phyloP scores from a whole-genome alignment of 192 early-diverging fungal genomes.

The Dissophora ornata region DNA sequence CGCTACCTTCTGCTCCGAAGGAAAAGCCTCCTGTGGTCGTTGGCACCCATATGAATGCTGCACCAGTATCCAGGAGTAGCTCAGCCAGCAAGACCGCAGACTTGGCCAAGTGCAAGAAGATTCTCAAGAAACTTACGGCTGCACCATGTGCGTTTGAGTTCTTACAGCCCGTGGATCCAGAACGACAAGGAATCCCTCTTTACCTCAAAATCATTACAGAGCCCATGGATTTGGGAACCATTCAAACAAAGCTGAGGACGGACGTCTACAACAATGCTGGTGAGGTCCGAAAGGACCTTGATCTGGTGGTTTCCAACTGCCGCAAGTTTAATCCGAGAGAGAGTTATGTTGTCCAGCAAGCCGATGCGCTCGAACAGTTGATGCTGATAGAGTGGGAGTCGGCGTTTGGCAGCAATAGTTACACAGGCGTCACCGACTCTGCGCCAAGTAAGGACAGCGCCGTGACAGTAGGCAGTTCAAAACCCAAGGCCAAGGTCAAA shows the following conservation, averaged over 20 bases:
- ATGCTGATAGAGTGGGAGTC: constrained; percentile 45
- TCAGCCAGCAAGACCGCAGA: constrained; percentile 26
- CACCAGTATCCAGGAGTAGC: constrained; percentile 1
- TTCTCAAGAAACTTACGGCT: constrained; percentile 61
- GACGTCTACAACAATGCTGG: constrained; percentile 59
- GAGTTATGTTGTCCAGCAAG: constrained; percentile 65
- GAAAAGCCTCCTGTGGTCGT: constrained; percentile 13
- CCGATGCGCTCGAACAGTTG: constrained; percentile 58
- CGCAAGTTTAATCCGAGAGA: constrained; percentile 68
- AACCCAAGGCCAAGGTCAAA: constrained; percentile 34
- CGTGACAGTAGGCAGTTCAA: neutral
- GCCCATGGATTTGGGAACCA: constrained; percentile 82
- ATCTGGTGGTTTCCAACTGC: constrained; percentile 74
- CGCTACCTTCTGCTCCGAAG: constrained; percentile 24
- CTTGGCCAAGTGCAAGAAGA: constrained; percentile 40
- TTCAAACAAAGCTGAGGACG: constrained; percentile 67
- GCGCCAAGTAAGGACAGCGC: neutral
- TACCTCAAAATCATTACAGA: constrained; percentile 73
- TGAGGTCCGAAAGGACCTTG: constrained; percentile 68
- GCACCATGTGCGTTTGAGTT: constrained; percentile 71
- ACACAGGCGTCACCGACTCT: neutral
- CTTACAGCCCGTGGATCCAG: constrained; percentile 75
- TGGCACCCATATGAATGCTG: neutral
- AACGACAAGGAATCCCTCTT: constrained; percentile 63
- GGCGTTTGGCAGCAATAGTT: constrained; percentile 46